Evolutionary conservation across 2,329 filamentous ascomycete genomes (phyloP), one percentile per base, ranked within the genome.

Genomic region (Talaromyces marneffei): DNA sequence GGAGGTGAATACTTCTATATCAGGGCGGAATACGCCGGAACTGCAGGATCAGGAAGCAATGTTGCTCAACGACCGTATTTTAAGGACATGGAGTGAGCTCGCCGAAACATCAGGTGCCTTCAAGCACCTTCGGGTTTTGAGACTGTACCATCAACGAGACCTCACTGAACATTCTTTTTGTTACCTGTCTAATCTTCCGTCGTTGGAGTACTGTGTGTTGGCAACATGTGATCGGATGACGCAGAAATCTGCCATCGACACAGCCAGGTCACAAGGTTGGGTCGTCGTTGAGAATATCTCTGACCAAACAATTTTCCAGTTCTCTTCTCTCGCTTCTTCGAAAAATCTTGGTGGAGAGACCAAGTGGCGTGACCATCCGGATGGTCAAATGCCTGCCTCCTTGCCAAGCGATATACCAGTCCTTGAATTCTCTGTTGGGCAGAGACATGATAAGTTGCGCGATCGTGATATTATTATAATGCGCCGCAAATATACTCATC

Each of bases 41-140:
- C 57, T 33, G 4, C 61, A 55, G 0, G 66, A 67, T 10, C 61
- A 54, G 52, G 44, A 64, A 5, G 31, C 62, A 31, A 66, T 67
- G 1, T 62, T 65, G 8, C 62, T 79, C 35, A 72, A 71, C 57
- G 74, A 79, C 62, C 71, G 77, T 4, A 67, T 79, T 23, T 60
- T 79, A 23, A 71, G 73, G 59, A 71, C 72, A 14, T 80, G 78
- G 78, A 65, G 73, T 25, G 77, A 80, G 54, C 65, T 74, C 55
- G 71, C 70, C 7, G 60, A 65, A 31, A 63, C 65, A 3, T 63
- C 69, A 7, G 65, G 65, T 9, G 72, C 72, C 5, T 76, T 79
- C 60, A 67, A 69, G 46, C 69, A 77, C 56, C 68, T 80, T 3
- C 71, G 73, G 3, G 65, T 76, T 23, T 59, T 80, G 33, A 66